A percentile compares a stretch with the other conserved stretches of the same genome.
These are phyloP conservation scores for Penicillium olsonii DNA, from an alignment of 2,329 filamentous ascomycete species.

Conservation along the genomic window DNA sequence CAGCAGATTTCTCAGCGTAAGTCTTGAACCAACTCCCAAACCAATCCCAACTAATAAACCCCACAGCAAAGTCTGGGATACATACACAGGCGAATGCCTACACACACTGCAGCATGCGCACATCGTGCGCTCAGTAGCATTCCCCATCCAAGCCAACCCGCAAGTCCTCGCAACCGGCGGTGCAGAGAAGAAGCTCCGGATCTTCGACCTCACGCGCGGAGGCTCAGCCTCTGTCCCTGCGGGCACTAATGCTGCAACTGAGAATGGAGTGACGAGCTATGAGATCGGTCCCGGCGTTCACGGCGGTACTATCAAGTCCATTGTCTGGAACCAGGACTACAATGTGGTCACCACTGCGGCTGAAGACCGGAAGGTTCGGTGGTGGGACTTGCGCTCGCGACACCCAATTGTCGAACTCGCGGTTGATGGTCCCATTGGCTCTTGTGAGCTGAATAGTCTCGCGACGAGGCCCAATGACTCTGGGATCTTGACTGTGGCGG, in stretches of 20 bases:
- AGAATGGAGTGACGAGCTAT: conserved; percentile 63
- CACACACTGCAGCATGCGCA: conserved; percentile 88
- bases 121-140: conserved; percentile 91
- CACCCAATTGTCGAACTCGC: conserved; percentile 73
- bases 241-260: conserved; percentile 31
- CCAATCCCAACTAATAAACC: conserved; percentile 29
- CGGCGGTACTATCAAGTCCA: conserved; percentile 87
- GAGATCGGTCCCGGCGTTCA: conserved; percentile 88
- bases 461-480: conserved; percentile 61
- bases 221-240: conserved; percentile 42
- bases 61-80: conserved; percentile 90
- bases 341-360: conserved; percentile 89
- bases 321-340: conserved; percentile 88
- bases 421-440: conserved; percentile 83
- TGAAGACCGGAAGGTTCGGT: conserved; percentile 86
- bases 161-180: conserved; percentile 86
- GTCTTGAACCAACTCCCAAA: conserved; percentile 27
- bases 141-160: conserved; percentile 77
- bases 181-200: conserved; percentile 92
- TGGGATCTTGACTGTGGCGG: conserved; percentile 82
- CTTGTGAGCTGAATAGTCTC: conserved; percentile 81
- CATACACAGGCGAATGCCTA: conserved; percentile 85
- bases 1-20: conserved; percentile 92
- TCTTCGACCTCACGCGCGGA: conserved; percentile 76
- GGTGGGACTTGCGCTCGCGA: conserved; percentile 85